These are phyloP conservation scores for Papiliotrema nemorosa DNA, from an alignment of 1,284 basidiomycete genomes.

Conservation along the genomic window DNA sequence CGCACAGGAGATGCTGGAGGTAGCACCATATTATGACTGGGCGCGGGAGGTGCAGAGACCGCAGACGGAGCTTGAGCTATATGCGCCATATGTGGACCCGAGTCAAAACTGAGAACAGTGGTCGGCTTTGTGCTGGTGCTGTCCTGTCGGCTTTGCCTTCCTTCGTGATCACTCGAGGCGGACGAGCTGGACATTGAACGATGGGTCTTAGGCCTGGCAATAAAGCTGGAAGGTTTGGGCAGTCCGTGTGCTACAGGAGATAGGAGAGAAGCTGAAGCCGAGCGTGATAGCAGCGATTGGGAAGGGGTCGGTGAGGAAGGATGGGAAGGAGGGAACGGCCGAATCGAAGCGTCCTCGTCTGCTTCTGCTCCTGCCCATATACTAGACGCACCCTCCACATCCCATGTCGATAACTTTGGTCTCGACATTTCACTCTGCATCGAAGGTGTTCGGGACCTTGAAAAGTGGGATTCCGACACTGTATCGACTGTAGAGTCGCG, in stretches of 20 bases:
- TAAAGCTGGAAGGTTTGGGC: neutral
- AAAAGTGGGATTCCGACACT: constrained; percentile 20
- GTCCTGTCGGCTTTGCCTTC: constrained; percentile 49
- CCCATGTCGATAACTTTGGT: constrained; percentile 16
- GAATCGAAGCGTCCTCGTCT: constrained; percentile 82
- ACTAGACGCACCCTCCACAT: constrained; percentile 51
- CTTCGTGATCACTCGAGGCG: constrained; percentile 29
- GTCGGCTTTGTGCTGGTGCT: constrained; percentile 86
- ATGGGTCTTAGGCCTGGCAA: constrained; percentile 1
- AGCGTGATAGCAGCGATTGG: constrained; percentile 26
- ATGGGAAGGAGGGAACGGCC: constrained; percentile 77
- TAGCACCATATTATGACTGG: neutral
- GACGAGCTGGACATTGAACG: constrained; percentile 6
- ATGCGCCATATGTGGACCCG: constrained; percentile 73
- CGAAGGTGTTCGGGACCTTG: constrained; percentile 30
- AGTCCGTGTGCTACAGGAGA: neutral
- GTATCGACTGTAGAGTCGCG: constrained; percentile 28
- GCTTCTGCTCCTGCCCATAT: constrained; percentile 47
- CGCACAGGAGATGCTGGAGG: constrained; percentile 1
- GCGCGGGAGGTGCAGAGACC: constrained; percentile 8
- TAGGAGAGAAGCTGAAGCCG: constrained; percentile 54
- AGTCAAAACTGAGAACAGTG: constrained; percentile 81
- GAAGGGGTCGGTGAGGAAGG: constrained; percentile 74
- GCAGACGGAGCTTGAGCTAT: constrained; percentile 73
- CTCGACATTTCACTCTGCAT: constrained; percentile 18